A percentile compares a stretch with the other conserved stretches of the same genome.
phyloP scores from a whole-genome alignment of 1,139 yeast genomes.

The Taphrina wiesneri region DNA sequence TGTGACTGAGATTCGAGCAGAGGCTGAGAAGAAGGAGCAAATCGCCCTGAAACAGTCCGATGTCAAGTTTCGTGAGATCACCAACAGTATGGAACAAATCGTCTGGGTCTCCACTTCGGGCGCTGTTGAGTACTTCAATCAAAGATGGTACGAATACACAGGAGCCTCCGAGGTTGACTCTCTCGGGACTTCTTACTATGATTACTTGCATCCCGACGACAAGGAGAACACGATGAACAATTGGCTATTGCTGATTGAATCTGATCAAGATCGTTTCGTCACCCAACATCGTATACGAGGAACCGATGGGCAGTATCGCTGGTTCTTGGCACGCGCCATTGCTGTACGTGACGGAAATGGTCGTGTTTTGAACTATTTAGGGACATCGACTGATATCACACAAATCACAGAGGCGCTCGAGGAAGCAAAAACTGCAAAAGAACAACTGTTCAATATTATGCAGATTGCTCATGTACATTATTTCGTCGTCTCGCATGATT shows the following conservation, averaged over 20 bases:
- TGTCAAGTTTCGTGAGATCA: constrained; percentile 19
- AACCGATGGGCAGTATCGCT: constrained; percentile 24
- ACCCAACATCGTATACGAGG: constrained; percentile 21
- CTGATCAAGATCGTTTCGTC: constrained; percentile 21
- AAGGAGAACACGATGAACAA: constrained; percentile 25
- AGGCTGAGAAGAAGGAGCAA: constrained; percentile 25
- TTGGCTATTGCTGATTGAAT: constrained; percentile 13
- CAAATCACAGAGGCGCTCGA: constrained; percentile 31
- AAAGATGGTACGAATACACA: constrained; percentile 29
- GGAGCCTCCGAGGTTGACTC: constrained; percentile 20
- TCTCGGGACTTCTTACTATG: constrained; percentile 15
- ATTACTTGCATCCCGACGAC: constrained; percentile 31
- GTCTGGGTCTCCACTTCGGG: constrained; percentile 20
- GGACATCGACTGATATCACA: constrained; percentile 30
- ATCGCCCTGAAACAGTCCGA: constrained; percentile 23
- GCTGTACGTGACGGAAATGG: constrained; percentile 12
- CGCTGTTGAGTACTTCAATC: constrained; percentile 11
- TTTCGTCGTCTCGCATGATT: constrained; percentile 23
- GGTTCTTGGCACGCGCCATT: constrained; percentile 31
- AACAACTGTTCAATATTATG: constrained; percentile 32
- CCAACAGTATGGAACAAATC: constrained; percentile 27
- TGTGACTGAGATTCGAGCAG: constrained; percentile 20
- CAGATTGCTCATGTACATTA: constrained; percentile 31
- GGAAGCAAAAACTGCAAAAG: constrained; percentile 22
- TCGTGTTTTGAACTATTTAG: constrained; percentile 3